Percentiles rank a stretch among this genome's conserved stretches.
Evolutionary conservation across 2,329 filamentous ascomycete species (phyloP).

Genomic region (Canariomyces notabilis): DNA sequence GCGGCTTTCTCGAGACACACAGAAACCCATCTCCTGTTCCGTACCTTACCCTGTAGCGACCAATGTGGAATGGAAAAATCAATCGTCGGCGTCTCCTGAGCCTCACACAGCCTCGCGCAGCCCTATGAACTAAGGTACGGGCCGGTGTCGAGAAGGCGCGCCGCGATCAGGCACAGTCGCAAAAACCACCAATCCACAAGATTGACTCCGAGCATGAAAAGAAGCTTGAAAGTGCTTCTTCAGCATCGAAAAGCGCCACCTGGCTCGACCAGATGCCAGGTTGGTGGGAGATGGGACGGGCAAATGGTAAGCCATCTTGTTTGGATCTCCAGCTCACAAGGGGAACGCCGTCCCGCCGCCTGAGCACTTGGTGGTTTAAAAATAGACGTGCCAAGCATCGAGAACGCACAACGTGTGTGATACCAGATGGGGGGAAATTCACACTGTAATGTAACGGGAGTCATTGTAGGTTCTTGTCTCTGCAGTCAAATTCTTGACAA

Average conservation of each 20-base stretch:
- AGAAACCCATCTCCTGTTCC: constrained; percentile 6
- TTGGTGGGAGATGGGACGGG: background rate
- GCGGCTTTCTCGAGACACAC: background rate
- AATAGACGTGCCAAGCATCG: constrained; percentile 19
- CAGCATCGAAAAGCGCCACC: background rate
- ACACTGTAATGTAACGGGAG: too few relatives aligned
- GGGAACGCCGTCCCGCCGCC: background rate
- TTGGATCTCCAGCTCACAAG: background rate
- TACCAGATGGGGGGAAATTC: background rate
- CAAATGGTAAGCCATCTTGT: background rate
- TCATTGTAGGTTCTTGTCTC: too few relatives aligned
- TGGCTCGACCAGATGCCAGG: background rate
- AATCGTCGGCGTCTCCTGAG: background rate
- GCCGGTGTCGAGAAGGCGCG: too few relatives aligned
- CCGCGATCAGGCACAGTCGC: too few relatives aligned
- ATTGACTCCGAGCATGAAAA: background rate
- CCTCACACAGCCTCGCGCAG: too few relatives aligned
- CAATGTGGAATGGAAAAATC: background rate
- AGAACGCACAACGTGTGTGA: background rate
- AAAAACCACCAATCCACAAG: background rate
- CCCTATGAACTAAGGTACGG: too few relatives aligned
- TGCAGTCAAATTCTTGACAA: too few relatives aligned
- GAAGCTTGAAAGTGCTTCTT: background rate
- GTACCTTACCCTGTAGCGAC: background rate
- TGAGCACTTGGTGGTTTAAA: constrained; percentile 6